Evolutionary conservation across 768 basidiomycete genomes (phyloP).

Genomic region (Pulveroboletus sp.): DNA sequence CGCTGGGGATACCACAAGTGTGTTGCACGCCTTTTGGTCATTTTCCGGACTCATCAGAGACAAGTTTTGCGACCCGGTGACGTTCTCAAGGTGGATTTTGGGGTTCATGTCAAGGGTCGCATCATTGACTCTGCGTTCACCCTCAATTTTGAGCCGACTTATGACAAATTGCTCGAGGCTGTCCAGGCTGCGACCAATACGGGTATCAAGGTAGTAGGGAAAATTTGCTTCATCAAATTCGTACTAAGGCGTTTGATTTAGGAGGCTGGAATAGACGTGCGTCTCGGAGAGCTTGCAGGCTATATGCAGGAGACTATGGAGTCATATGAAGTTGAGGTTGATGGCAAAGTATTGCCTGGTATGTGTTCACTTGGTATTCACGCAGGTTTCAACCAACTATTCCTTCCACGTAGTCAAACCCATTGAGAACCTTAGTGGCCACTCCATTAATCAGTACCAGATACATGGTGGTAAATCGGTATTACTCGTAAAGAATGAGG

Average conservation of each 20-base stretch:
- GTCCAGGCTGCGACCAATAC: slow-evolving; percentile 94
- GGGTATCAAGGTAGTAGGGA: slow-evolving; percentile 73
- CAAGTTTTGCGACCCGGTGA: slow-evolving; percentile 79
- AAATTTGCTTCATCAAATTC: not conserved
- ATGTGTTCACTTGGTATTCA: slow-evolving; percentile 1
- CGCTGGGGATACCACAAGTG: slow-evolving; percentile 80
- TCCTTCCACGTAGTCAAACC: slow-evolving; percentile 66
- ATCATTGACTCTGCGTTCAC: slow-evolving; percentile 97
- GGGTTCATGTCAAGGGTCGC: slow-evolving; percentile 94
- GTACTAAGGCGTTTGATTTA: slow-evolving; percentile 27
- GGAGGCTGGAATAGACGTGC: slow-evolving; percentile 96
- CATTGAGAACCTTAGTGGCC: slow-evolving; percentile 91
- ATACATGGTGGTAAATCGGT: slow-evolving; percentile 96
- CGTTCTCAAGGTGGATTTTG: slow-evolving; percentile 95
- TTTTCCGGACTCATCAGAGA: slow-evolving; percentile 5
- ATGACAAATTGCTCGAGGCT: slow-evolving; percentile 83
- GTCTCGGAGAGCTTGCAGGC: slow-evolving; percentile 87
- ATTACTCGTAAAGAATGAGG: slow-evolving; percentile 81
- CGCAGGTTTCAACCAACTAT: not conserved
- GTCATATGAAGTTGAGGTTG: slow-evolving; percentile 94
- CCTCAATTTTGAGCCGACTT: slow-evolving; percentile 81
- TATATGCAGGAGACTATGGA: slow-evolving; percentile 99
- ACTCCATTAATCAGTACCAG: slow-evolving; percentile 84
- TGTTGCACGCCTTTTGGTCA: slow-evolving; percentile 22
- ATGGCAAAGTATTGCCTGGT: slow-evolving; percentile 81